A percentile compares a stretch with the other conserved stretches of the same genome.
phyloP scores from a whole-genome alignment of 2,329 filamentous ascomycete species.

The Allantophomopsis cytisporea region DNA sequence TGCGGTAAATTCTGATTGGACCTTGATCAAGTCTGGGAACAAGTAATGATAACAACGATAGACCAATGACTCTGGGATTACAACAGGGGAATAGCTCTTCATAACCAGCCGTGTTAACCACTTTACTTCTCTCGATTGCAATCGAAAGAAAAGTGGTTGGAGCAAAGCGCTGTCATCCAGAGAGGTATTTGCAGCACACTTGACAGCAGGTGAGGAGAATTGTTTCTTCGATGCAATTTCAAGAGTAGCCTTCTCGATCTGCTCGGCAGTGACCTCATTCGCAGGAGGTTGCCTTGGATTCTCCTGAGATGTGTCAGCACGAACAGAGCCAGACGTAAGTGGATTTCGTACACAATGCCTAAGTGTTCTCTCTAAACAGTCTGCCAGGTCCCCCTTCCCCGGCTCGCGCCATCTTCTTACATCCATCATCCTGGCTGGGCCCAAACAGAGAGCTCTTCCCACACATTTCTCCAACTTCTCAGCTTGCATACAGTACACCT shows the following conservation, averaged over 20 bases:
- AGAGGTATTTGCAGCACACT: slow-evolving; percentile 12
- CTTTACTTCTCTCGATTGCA: slow-evolving; percentile 61
- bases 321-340: not conserved
- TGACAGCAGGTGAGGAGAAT: slow-evolving; percentile 56
- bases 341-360: slow-evolving; percentile 35
- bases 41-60: slow-evolving; percentile 52
- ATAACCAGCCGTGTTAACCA: slow-evolving; percentile 76
- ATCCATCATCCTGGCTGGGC: slow-evolving; percentile 42
- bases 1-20: slow-evolving; percentile 52
- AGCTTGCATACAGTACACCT: slow-evolving; percentile 61
- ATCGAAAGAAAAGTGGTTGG: slow-evolving; percentile 39
- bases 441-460: slow-evolving; percentile 50
- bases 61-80: slow-evolving; percentile 41
- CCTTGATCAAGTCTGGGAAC: slow-evolving; percentile 54
- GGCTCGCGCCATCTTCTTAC: slow-evolving; percentile 48
- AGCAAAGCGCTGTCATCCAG: slow-evolving; percentile 26
- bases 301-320: slow-evolving; percentile 1
- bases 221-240: slow-evolving; percentile 51
- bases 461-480: slow-evolving; percentile 52
- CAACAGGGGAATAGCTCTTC: slow-evolving; percentile 59
- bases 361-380: slow-evolving; percentile 55
- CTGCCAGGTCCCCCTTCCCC: slow-evolving; percentile 50
- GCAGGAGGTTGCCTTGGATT: slow-evolving; percentile 2
- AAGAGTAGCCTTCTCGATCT: slow-evolving; percentile 56
- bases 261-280: slow-evolving; percentile 48